phyloP scores from a whole-genome alignment of 768 basidiomycete species.

The Boletales sp. region DNA sequence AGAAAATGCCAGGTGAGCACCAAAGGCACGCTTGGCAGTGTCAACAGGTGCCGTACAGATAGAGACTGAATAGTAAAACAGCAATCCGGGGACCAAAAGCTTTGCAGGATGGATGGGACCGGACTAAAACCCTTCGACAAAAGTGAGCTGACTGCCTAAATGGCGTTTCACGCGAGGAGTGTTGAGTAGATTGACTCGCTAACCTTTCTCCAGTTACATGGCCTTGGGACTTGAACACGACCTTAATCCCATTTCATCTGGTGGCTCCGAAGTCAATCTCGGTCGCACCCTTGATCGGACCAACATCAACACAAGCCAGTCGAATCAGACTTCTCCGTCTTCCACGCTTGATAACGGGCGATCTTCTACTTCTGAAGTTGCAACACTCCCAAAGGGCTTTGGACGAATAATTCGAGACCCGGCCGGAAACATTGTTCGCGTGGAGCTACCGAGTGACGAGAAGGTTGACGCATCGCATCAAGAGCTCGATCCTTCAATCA shows the following conservation, averaged over 20 bases:
- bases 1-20: conserved; percentile 70
- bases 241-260: conserved; percentile 64
- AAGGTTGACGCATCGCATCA: conserved; percentile 26
- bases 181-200: neutral
- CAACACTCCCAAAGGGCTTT: conserved; percentile 54
- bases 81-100: conserved; percentile 80
- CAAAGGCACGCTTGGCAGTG: neutral
- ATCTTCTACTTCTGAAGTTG: conserved; percentile 1
- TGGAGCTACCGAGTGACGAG: conserved; percentile 60
- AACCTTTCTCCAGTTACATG: conserved; percentile 53
- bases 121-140: conserved; percentile 82
- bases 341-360: neutral
- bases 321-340: neutral
- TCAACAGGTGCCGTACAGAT: neutral
- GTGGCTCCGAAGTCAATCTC: conserved; percentile 55
- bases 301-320: neutral
- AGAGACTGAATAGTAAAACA: conserved; percentile 24
- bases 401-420: conserved; percentile 83
- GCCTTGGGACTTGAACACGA: conserved; percentile 70
- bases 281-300: neutral
- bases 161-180: too few relatives aligned
- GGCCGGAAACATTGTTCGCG: conserved; percentile 66
- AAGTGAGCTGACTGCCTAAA: conserved; percentile 57
- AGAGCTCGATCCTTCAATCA: conserved; percentile 35
- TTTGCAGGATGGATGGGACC: conserved; percentile 86